A percentile compares a stretch with the other conserved stretches of the same genome.
Evolutionary conservation across 371 early-diverging fungal species (phyloP).

Genomic region (Syncephalastrum racemosum): DNA sequence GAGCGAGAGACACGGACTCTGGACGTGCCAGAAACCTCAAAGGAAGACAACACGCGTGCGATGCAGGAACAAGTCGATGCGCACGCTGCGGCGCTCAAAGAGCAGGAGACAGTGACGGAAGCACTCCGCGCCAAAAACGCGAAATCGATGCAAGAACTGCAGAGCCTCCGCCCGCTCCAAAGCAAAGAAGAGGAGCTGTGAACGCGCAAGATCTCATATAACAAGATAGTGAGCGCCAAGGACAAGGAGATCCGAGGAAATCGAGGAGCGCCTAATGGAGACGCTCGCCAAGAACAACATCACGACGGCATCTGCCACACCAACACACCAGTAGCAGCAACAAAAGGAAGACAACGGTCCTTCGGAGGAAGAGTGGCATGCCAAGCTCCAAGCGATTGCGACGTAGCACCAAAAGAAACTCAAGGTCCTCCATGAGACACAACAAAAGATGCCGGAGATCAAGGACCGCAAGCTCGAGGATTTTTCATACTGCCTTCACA

Average conservation of each 20-base stretch:
- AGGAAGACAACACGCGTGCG: constrained; percentile 8
- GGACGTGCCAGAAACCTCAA: background rate
- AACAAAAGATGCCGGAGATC: constrained; percentile 40
- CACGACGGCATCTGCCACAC: constrained; percentile 1
- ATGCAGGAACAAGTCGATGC: constrained; percentile 8
- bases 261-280: constrained; percentile 32
- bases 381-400: constrained; percentile 33
- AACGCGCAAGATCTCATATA: constrained; percentile 28
- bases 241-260: constrained; percentile 42
- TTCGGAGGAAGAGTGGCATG: constrained; percentile 11
- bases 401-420: constrained; percentile 46
- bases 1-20: too few species aligned
- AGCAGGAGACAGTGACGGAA: constrained; percentile 11
- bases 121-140: constrained; percentile 11
- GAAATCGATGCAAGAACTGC: background rate
- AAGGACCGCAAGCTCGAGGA: constrained; percentile 49
- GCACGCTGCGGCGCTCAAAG: background rate
- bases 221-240: constrained; percentile 39
- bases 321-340: constrained; percentile 6
- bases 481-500: constrained; percentile 38
- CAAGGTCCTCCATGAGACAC: constrained; percentile 41
- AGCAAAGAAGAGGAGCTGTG: constrained; percentile 25
- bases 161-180: background rate
- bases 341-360: background rate
- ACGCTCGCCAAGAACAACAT: constrained; percentile 11